Evolutionary conservation across 1,284 basidiomycete genomes (phyloP), one percentile per base, ranked within the genome.

Genomic region (Wolfiporia cocos): DNA sequence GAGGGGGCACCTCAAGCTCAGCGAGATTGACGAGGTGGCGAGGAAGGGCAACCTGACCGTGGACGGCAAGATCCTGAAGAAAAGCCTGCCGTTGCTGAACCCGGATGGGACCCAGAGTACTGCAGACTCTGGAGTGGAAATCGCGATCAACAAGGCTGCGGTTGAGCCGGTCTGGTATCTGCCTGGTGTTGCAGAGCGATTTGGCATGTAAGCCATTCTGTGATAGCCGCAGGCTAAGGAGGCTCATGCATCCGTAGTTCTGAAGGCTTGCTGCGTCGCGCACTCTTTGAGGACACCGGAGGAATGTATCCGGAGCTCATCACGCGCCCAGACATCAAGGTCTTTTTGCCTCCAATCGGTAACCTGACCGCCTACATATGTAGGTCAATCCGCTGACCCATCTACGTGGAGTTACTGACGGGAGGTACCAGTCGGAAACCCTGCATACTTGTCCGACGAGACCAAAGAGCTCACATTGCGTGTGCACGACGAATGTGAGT

Each of bases 231-330:
- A 28, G 23, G 29, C 37, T 4, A n/a, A 11, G 12, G 15, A 23
- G 14, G 11, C 29, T 35, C 35, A 40, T 35, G 4, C 21, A 34
- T 21, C 34, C 29, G 38, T 62, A 88, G 86, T 38, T 86, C 89
- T 0, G 95, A 98, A 63, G 78, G 72, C 9, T 66, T 91, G 1
- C 76, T 98, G 7, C 81, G 94, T 24, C 75, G 94, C 17, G 87
- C 91, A 0, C 71, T 98, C 23, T 98, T 97, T 53, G 94, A 97
- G 61, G 93, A 97, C 52, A 90, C 87, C 0, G 92, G 92, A 54
- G 93, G 92, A 56, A 94, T 94, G 86, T 95, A 96, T 63, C 93
- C 93, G 2, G 94, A 98, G 56, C 78, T 98, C 36, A 83, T 98
- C 53, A 97, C 94, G 9, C 81, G 94, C 12, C 92, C 91, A 1